phyloP scores from a whole-genome alignment of 768 basidiomycete genomes.

The Pleurotus sapidus region DNA sequence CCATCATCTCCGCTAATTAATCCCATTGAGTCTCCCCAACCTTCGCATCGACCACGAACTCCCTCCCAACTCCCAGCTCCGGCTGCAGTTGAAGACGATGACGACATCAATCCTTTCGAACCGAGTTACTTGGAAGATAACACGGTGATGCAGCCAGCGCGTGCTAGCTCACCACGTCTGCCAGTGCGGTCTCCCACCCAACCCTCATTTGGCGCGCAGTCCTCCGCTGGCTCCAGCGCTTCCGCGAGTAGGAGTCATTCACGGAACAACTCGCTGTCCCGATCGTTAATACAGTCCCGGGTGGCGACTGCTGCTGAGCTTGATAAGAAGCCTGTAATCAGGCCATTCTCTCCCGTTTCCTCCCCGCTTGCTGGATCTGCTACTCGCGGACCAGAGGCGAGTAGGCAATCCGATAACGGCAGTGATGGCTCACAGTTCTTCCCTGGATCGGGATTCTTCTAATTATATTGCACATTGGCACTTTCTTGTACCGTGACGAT shows the following conservation, averaged over 20 bases:
- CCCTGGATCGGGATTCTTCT: slow-evolving; percentile 36
- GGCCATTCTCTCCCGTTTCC: slow-evolving; percentile 22
- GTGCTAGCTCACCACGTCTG: slow-evolving; percentile 9
- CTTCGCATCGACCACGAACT: background rate
- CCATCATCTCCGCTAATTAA: slow-evolving; percentile 9
- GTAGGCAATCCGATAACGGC: slow-evolving; percentile 19
- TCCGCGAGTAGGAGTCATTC: slow-evolving; percentile 2
- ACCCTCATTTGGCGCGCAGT: slow-evolving; percentile 2
- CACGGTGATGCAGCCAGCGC: slow-evolving; percentile 11
- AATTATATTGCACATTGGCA: background rate
- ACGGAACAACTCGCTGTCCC: slow-evolving; percentile 10
- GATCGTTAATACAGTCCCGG: slow-evolving; percentile 7
- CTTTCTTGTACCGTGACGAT: too few relatives aligned
- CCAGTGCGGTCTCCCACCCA: slow-evolving; percentile 5
- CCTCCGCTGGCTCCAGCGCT: slow-evolving; percentile 9
- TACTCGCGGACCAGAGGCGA: slow-evolving; percentile 8
- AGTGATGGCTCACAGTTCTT: slow-evolving; percentile 31
- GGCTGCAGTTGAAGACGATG: slow-evolving; percentile 23
- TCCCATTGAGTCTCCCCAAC: slow-evolving; percentile 10
- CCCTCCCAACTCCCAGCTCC: slow-evolving; percentile 7
- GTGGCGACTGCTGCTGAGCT: slow-evolving; percentile 37
- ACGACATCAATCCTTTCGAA: slow-evolving; percentile 40
- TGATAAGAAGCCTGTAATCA: slow-evolving; percentile 38
- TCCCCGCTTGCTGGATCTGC: slow-evolving; percentile 12
- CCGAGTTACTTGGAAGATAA: slow-evolving; percentile 31